Evolutionary conservation across 2,329 filamentous ascomycete species (phyloP), one percentile per base, ranked within the genome.

Genomic region (Penicillium polonicum): DNA sequence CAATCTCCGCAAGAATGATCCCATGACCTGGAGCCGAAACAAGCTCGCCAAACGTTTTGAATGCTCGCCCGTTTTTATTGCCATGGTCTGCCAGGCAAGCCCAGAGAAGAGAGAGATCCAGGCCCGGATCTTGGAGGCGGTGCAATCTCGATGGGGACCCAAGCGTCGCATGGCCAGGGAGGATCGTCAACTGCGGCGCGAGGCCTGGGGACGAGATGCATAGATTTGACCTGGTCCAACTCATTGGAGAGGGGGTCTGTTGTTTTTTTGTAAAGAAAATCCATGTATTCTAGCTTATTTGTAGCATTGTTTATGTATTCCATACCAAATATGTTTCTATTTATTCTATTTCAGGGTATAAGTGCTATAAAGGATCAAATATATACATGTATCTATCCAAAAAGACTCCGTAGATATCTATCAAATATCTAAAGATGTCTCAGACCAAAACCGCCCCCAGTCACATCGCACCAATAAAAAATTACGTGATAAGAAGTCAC

Each of bases 1-100:
- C 53, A 67, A 67, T 41, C 74, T 89, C 52, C 76, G 86, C 46
- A 66, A 71, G 31, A 74, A 75, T 57, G 82, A 88, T 63, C 85
- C 85, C 7, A 74, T 79, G 60, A 75, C 75, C 57, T 88, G 86
- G 85, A 87, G 83, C 46, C 72, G 84, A 45, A 78, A 78, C 56
- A 79, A 78, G 66, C 70, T 89, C 62, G 85, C 86, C 39, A 81
- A 85, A 70, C 83, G 82, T 68, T 89, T 87, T 69, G 80, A 82
- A 6, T 88, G 85, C 72, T 85, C 80, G 55, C 78, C 82, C 57
- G 81, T 87, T 51, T 88, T 88, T 63, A 80, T 88, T 45, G 81
- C 81, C 10, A 77, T 87, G 76, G 82, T 85, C 55, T 82, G 80
- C 51, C 77, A 81, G 61, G 82, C 81, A 31, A 81, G 80, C 59